Percentiles rank a stretch among this genome's conserved stretches.
phyloP scores from a whole-genome alignment of 2,329 filamentous ascomycete species.

The Plectosphaerella plurivora region DNA sequence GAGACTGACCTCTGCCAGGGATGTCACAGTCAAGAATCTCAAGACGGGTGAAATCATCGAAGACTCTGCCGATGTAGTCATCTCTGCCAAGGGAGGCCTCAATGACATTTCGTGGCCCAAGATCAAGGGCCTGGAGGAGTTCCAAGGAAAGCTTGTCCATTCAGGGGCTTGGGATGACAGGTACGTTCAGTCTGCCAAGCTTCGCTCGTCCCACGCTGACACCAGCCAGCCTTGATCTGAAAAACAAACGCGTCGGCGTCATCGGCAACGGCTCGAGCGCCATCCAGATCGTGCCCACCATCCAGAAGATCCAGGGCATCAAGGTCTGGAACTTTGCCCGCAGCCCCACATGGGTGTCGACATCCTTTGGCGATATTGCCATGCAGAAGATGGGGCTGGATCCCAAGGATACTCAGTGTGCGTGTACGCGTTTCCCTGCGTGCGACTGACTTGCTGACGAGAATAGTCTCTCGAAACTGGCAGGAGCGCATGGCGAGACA shows the following conservation, averaged over 20 bases:
- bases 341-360: conserved; percentile 22
- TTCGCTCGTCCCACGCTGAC: no score
- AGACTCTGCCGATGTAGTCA: background rate
- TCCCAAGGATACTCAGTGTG: background rate
- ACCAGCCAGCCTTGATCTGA: conserved; percentile 29
- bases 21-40: background rate
- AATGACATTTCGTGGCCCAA: background rate
- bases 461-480: background rate
- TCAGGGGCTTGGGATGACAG: background rate
- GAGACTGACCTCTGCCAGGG: background rate
- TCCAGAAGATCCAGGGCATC: conserved; percentile 23
- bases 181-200: background rate
- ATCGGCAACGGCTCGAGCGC: conserved; percentile 49
- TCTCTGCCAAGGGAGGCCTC: background rate
- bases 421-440: background rate
- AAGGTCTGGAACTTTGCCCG: conserved; percentile 22
- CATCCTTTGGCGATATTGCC: conserved; percentile 15
- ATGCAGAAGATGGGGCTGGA: background rate
- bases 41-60: background rate
- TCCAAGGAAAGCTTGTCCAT: background rate
- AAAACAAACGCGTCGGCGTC: conserved; percentile 40
- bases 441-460: background rate
- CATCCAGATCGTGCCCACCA: conserved; percentile 44
- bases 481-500: background rate
- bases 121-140: background rate